These are phyloP conservation scores for Backusella australiensis DNA, from an alignment of 192 early-diverging fungal genomes.

Conservation along the genomic window DNA sequence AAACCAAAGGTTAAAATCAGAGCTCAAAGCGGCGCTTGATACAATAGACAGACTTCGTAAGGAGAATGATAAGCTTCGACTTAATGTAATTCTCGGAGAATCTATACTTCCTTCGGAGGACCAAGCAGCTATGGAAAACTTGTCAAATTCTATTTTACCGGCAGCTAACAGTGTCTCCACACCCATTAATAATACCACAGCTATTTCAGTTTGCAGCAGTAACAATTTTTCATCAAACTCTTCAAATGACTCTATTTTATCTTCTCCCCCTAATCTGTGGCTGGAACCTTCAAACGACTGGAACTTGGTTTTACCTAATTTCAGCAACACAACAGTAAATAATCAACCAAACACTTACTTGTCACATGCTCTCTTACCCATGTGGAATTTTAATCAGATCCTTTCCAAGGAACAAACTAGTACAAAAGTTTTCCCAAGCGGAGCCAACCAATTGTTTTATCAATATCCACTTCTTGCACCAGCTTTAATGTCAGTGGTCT, in stretches of 20 bases:
- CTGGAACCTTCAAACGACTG: neutral
- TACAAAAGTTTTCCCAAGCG: neutral
- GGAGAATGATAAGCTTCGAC: slow-evolving; percentile 3
- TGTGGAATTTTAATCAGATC: slow-evolving; percentile 16
- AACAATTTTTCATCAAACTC: slow-evolving; percentile 5
- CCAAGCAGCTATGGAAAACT: neutral
- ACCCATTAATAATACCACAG: neutral
- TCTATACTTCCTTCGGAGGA: neutral
- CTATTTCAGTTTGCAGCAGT: neutral
- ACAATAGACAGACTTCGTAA: neutral
- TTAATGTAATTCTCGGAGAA: slow-evolving; percentile 8
- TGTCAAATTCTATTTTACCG: neutral
- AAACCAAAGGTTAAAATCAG: neutral
- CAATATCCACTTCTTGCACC: slow-evolving; percentile 27
- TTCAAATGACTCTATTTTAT: neutral
- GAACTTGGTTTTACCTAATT: neutral
- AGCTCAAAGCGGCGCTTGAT: neutral
- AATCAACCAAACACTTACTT: slow-evolving; percentile 5
- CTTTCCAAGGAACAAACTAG: slow-evolving; percentile 1
- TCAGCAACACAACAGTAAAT: neutral
- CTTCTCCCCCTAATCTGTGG: neutral
- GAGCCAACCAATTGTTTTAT: neutral
- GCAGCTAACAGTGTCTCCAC: neutral
- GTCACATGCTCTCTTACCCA: slow-evolving; percentile 19
- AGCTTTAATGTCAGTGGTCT: slow-evolving; percentile 25